phyloP scores from a whole-genome alignment of 2,329 filamentous ascomycete genomes.

The Periconia macrospinosa region DNA sequence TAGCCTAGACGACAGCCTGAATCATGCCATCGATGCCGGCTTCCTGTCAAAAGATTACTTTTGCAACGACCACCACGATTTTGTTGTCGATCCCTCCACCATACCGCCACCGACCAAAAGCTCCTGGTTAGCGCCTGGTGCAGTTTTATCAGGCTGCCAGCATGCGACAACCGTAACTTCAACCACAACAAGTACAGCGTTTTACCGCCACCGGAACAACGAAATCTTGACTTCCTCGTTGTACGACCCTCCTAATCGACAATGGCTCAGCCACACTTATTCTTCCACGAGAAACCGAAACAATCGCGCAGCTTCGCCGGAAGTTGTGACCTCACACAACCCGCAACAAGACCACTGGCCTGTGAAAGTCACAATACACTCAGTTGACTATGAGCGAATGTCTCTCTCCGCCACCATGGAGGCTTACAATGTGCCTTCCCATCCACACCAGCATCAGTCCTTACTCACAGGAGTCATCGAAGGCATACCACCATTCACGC shows the following conservation, averaged over 20 bases:
- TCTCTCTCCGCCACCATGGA: slow-evolving; percentile 70
- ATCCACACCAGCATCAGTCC: slow-evolving; percentile 36
- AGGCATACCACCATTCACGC: slow-evolving; percentile 20
- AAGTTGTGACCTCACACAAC: slow-evolving; percentile 19
- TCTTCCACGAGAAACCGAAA: slow-evolving; percentile 28
- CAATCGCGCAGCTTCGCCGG: slow-evolving; percentile 15
- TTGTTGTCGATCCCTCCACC: slow-evolving; percentile 57
- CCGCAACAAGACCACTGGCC: slow-evolving; percentile 64
- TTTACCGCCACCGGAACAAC: slow-evolving; percentile 29
- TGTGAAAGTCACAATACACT: slow-evolving; percentile 67
- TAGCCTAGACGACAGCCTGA: slow-evolving; percentile 55
- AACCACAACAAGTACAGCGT: slow-evolving; percentile 18
- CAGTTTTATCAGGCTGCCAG: slow-evolving; percentile 64
- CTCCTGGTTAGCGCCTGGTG: slow-evolving; percentile 65
- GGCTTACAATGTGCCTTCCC: slow-evolving; percentile 66
- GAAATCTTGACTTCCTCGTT: slow-evolving; percentile 23
- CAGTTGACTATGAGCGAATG: slow-evolving; percentile 63
- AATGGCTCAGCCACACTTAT: slow-evolving; percentile 42
- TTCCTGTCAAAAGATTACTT: slow-evolving; percentile 57
- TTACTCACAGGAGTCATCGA: slow-evolving; percentile 21
- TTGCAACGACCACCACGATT: slow-evolving; percentile 57
- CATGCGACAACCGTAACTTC: slow-evolving; percentile 52
- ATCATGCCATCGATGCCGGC: slow-evolving; percentile 55
- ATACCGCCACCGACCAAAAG: slow-evolving; percentile 56
- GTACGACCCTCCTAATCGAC: slow-evolving; percentile 35